Base-by-base conservation (phyloP, 2,329 filamentous ascomycete species). In the Scedosporium minutisporum region DNA sequence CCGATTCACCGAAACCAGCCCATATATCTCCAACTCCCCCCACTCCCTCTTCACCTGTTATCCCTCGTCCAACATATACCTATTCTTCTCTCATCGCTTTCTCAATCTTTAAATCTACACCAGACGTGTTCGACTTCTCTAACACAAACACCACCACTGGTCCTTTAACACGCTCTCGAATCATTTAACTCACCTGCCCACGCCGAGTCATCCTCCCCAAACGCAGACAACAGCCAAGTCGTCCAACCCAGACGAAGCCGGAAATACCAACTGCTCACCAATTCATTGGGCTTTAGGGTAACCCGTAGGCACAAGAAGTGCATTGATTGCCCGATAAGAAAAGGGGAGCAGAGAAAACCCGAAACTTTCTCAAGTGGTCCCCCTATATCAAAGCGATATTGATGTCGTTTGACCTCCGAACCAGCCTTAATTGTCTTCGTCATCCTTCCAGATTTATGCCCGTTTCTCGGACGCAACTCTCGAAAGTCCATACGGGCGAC, bases 381-480 rank as follows among this genome's bases (percentile, higher is more conserved):
- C 66, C 57, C 64, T 62, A 63, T 62, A 53, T 48, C 29, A 21
- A 53, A 6, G 14, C 44, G 29, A 75, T 67, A 79, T 82, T 82
- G 80, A 83, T 83, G 81, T 83, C 81, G 80, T 78, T 82, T 81
- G 80, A 82, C 75, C 72, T 80, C 68, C 80, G 80, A 67, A 78
- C 76, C 70, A 80, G 79, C 73, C 79, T 82, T 71, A 78, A 82
- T 66, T 83, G 81, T 73, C 76, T 83, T 71, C 78, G 79, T 70
- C 79, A 82, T 73, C 81, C 81, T 64, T 79, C 78, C 68, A 80
- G 80, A 72, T 83, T 82, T 74, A 82, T 82, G 80, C 76, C 80
- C 74, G 74, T 81, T 69, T 82, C 80, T 69, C 80, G 81, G 78
- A 78, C 75, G 64, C 81, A 83, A 66, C 73, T 82, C 63, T 83